These are phyloP conservation scores for Bassia scoparia DNA, from an alignment of 148 eudicot genomes.

Conservation along the genomic window DNA sequence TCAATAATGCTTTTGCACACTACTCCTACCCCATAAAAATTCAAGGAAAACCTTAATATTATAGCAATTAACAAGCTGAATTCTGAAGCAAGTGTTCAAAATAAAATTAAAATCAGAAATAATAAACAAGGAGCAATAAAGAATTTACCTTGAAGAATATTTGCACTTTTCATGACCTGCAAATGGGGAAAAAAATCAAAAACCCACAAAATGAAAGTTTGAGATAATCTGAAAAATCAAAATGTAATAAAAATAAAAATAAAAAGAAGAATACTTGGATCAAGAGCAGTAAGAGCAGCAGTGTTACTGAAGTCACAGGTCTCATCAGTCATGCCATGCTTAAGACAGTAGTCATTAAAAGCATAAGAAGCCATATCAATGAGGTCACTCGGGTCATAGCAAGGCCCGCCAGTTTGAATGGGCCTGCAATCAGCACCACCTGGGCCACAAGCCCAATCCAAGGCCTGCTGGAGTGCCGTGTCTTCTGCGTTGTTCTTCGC, in stretches of 20 bases:
- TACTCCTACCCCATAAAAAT: background rate
- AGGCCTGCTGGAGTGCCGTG: constrained; percentile 53
- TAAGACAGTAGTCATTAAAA: constrained; percentile 67
- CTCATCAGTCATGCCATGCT: constrained; percentile 61
- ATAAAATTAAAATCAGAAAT: background rate
- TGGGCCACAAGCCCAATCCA: constrained; percentile 85
- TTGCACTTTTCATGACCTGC: constrained; percentile 72
- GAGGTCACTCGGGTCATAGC: constrained; percentile 63
- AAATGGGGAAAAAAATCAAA: constrained; percentile 21
- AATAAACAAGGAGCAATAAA: background rate
- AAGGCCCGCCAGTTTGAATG: constrained; percentile 73
- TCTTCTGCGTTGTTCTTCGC: constrained; percentile 95
- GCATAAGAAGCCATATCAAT: constrained; percentile 73
- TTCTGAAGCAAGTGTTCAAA: background rate
- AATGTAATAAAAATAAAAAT: background rate
- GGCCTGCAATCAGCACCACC: constrained; percentile 74
- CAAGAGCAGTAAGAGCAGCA: constrained; percentile 72
- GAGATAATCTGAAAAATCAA: background rate
- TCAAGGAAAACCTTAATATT: no score
- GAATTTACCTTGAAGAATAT: constrained; percentile 58
- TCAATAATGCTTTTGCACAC: background rate
- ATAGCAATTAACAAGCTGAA: no score
- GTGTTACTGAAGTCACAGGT: constrained; percentile 58
- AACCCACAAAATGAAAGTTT: background rate
- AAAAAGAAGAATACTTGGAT: constrained; percentile 53